Base-by-base conservation (phyloP, 1,284 basidiomycete species). In the Macrocystidia cucumis region DNA sequence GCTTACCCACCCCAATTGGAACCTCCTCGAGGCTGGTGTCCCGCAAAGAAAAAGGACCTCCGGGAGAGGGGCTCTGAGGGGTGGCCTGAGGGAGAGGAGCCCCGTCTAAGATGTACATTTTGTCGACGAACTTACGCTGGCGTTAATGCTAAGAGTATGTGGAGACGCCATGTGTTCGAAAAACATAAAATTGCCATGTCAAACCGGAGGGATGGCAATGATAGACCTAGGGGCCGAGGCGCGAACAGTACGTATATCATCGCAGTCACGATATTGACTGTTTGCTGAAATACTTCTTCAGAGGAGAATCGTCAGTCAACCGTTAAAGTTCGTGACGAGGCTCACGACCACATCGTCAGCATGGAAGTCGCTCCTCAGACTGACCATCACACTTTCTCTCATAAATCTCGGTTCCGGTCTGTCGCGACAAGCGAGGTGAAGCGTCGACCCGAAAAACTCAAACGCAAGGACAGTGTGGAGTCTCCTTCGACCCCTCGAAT, bases 181-280 rank as follows among this genome's bases (percentile, higher is more conserved):
- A 88, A 88, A 49, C 84, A 88, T 55, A 86, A 84, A 56, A 83
- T 88, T 48, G 80, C 83, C 20, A 88, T 88, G 84, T 68, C 82
- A 23, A 88, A 88, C 47, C 67, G 84, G 25, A 73, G 84, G 35
- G 84, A 85, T 44, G 74, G 68, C 31, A 62, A 61, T 31, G 78
- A 81, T 29, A 69, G 75, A 32, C 67, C 67, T 35, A 67, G 77
- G 29, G 69, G 74, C 25, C 70, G 78, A 27, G 64, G 68, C n/a
- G 66, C 76, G 23, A 77, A 72, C 44, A 81, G 81, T 82, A 56
- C 43, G 77, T 60, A 5, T 23, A 38, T 34, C 27, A n/a, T 23
- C n/a, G 28, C 37, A 28, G 38, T 22, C 24, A 30, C 23, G 17
- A 9, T 25, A 4, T 32, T 18, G 21, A 32, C 25, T 8, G 23